Percentiles rank a stretch among this genome's conserved stretches.
Conservation (phyloP, 1,284 basidiomycete species). For the Cutaneotrichosporon sp. region DNA sequence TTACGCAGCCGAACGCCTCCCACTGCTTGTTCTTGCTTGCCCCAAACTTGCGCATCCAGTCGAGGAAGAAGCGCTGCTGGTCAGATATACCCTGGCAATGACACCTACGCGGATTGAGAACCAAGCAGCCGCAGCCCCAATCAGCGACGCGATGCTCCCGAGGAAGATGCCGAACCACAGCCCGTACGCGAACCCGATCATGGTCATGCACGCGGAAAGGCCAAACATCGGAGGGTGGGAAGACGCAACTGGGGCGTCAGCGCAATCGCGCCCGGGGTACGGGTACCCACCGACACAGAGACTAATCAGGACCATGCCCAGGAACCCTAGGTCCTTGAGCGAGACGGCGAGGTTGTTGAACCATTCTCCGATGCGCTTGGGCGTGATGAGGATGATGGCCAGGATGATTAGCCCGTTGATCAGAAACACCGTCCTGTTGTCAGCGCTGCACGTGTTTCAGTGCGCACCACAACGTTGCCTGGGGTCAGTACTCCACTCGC, state of each 20-base stretch:
- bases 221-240: constrained; percentile 54
- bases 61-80: constrained; percentile 49
- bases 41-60: constrained; percentile 40
- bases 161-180: constrained; percentile 49
- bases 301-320: constrained; percentile 42
- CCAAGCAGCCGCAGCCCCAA: constrained; percentile 46
- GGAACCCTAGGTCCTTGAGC: constrained; percentile 39
- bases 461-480: constrained; percentile 37
- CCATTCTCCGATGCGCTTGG: constrained; percentile 43
- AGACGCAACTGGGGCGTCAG: constrained; percentile 36
- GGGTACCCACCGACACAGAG: constrained; percentile 41
- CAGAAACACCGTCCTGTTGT: constrained; percentile 29
- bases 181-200: constrained; percentile 53
- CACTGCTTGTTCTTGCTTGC: constrained; percentile 46
- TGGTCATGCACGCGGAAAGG: constrained; percentile 47
- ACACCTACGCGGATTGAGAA: constrained; percentile 44
- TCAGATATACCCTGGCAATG: not conserved
- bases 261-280: too few species aligned
- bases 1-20: constrained; percentile 53
- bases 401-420: constrained; percentile 34
- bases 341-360: constrained; percentile 42
- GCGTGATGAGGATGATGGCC: constrained; percentile 44
- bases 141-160: constrained; percentile 37
- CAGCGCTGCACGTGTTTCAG: not conserved
- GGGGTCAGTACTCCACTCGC: constrained; percentile 1